Percentiles rank a stretch among this genome's conserved stretches.
These are phyloP conservation scores for Aegilops bicornis DNA, from an alignment of 176 grass and related monocot genomes.

Conservation along the genomic window DNA sequence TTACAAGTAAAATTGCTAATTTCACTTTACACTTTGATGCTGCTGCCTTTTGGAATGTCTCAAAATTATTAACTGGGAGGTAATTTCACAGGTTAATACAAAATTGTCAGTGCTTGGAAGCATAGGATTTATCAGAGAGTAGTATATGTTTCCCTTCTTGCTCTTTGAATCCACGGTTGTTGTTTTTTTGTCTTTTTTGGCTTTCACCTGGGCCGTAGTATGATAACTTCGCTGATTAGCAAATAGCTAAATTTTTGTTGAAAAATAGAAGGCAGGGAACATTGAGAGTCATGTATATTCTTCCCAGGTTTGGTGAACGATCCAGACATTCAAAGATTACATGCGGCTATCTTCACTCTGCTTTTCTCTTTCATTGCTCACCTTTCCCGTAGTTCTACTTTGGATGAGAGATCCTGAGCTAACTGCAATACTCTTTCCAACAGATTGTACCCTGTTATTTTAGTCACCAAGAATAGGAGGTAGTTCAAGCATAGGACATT, in stretches of 20 bases:
- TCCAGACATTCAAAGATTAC: conserved; percentile 30
- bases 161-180: background rate
- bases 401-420: conserved; percentile 31
- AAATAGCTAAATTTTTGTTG: background rate
- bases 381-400: conserved; percentile 47
- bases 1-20: background rate
- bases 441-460: conserved; percentile 37
- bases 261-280: background rate
- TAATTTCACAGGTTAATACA: background rate
- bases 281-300: background rate
- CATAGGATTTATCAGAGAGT: background rate
- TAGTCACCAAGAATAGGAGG: conserved; percentile 31
- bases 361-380: conserved; percentile 32
- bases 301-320: conserved; percentile 13
- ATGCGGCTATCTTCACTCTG: conserved; percentile 37
- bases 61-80: background rate
- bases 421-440: conserved; percentile 32
- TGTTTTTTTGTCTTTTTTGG: background rate
- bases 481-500: conserved; percentile 41
- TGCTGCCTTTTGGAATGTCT: background rate
- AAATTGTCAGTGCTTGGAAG: background rate
- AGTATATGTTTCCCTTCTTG: background rate
- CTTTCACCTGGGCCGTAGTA: background rate
- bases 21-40: background rate
- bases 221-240: background rate